phyloP scores from a whole-genome alignment of 345 rosid genomes.

The Lagerstroemia speciosa region DNA sequence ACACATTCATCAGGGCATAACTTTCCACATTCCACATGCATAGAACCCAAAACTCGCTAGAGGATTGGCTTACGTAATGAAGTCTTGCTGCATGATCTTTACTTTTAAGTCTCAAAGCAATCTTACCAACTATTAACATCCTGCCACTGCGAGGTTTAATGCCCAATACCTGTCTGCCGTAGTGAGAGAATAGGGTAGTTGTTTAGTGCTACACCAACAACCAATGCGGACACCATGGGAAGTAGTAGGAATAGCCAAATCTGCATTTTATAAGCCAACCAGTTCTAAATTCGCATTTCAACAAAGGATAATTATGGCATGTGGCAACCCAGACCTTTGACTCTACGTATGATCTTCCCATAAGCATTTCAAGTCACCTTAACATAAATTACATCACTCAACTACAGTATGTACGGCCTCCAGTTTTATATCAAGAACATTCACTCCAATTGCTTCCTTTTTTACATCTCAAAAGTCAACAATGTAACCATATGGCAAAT shows the following conservation, averaged over 20 bases:
- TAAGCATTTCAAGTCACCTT: constrained; percentile 30
- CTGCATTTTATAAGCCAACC: constrained; percentile 99
- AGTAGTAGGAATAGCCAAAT: constrained; percentile 72
- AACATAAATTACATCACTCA: constrained; percentile 30
- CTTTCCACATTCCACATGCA: constrained; percentile 28
- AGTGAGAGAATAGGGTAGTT: constrained; percentile 55
- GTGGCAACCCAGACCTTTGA: constrained; percentile 67
- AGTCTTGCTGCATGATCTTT: constrained; percentile 54
- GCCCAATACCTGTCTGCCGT: constrained; percentile 89
- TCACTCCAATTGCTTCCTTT: constrained; percentile 1
- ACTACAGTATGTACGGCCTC: constrained; percentile 6
- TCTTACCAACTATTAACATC: constrained; percentile 94
- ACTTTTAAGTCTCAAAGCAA: constrained; percentile 65
- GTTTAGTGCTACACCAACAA: constrained; percentile 95
- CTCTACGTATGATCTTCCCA: constrained; percentile 49
- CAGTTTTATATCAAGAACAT: constrained; percentile 2
- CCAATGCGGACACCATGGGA: constrained; percentile 91
- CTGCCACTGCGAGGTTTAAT: constrained; percentile 59
- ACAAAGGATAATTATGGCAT: constrained; percentile 67
- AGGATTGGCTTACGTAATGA: constrained; percentile 27
- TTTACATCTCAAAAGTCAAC: not conserved
- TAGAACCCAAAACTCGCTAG: constrained; percentile 26
- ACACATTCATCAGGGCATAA: no score
- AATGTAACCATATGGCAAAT: not conserved
- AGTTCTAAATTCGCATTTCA: constrained; percentile 86